Base-by-base conservation (phyloP, 306 rosid genomes). In the Dalbergia cultrata region DNA sequence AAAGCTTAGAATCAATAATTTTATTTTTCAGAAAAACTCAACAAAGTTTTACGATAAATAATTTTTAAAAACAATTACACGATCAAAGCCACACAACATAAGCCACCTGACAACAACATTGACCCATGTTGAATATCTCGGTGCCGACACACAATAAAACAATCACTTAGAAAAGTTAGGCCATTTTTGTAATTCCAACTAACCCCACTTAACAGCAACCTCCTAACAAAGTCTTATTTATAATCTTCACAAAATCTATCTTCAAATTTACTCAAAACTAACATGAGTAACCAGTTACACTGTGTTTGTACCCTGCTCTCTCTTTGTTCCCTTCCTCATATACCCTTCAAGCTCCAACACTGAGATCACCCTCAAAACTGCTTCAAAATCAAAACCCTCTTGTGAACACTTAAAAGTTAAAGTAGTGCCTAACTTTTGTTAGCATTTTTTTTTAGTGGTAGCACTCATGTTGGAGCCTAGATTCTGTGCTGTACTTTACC, bases 391-490 rank as follows among this genome's bases (percentile, higher is more conserved):
- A 43, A 37, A 26, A 71, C 56, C 58, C 22, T 17, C 53, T 22
- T 5, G 26, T 56, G 39, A 57, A 5, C 31, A 56, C 33, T 54
- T 61, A 21, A 67, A 81, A 82, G 44, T 39, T 19, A 26, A 26
- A 26, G 31, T 26, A 26, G 31, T 26, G 31, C 44, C 56, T 44
- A 50, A 13, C 62, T 79, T 59, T 9, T 9, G 72, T 47, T 43
- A 61, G 33, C 79, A 76, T 70, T 81, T 19, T 71, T 71, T 26
- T 26, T 10, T 9, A n/a, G 71, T 26, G 58, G 67, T 50, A 68
- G 57, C 13, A 17, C 77, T 56, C 21, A 89, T 94, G 98, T 53
- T 72, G 61, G 79, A 58, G 65, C 90, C 82, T 10, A 75, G 88
- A 83, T 77, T 88, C 33, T 22, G n/a, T 0, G 19, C 44, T 59